Base-by-base conservation (phyloP, 2,329 filamentous ascomycete genomes). In the Arthrinium puccinioides region DNA sequence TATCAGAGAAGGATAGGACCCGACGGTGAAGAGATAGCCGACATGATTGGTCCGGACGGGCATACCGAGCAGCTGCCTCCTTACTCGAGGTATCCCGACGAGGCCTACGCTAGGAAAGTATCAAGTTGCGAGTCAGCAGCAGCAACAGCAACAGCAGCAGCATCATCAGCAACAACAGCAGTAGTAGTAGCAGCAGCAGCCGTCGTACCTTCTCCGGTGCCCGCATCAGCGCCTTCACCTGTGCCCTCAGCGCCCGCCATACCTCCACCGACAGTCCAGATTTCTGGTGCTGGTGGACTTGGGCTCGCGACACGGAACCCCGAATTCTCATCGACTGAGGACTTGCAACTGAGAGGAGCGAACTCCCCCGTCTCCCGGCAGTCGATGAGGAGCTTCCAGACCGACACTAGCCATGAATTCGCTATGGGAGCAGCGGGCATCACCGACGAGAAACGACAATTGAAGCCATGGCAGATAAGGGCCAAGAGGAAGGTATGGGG, bases 11-110 rank as follows among this genome's bases (percentile, higher is more conserved):
- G 82, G 36, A 61, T 87, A 36, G 85, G 84, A 0, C 82, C 86
- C 0, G 84, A 88, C 39, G 87, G 87, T 36, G 87, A 95, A 61
- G 89, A 95, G 49, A 68, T 76, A n/a, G 87, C 83, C 32, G 88
- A 89, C 55, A 77, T 96, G 37, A 82, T 96, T 36, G 88, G 88
- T 2, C 85, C 84, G 1, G 79, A 94, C 52, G 89, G 89, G 1
- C 88, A 96, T 54, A 82, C 84, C 2, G 90, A 97, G 60, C 87
- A 94, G 57, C 66, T 96, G 14, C 90, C 90, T 10, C 90, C 90
- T 1, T 97, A 97, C 55, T 86, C 87, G 11, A 74, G 87, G 56
- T 96, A 94, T 59, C 87, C 89, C 3, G 85, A 94, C 36, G 83
- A 87, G 39, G 67, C 67, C 1, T 81, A 62, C 60, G 73, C 55